Evolutionary conservation across 1,284 basidiomycete species (phyloP), one percentile per base, ranked within the genome.

Genomic region (Apiotrichum mycotoxinovorans): DNA sequence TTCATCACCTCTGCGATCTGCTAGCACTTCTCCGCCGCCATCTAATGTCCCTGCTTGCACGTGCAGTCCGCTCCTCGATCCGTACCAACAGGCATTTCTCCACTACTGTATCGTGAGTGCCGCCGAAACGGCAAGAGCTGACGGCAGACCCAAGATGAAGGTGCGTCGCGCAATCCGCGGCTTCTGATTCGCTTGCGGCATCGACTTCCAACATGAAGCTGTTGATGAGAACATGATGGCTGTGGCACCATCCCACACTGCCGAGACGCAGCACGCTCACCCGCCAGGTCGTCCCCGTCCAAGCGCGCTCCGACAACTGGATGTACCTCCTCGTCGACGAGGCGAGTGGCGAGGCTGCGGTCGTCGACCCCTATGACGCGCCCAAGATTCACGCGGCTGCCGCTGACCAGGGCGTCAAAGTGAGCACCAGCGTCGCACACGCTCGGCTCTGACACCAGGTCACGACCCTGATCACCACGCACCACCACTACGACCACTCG

Each of bases 401-500:
- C 0, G 77, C 86, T 49, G 79, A 82, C 33, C 80, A 85, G 50
- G 84, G 83, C 18, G 87, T 92, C 26, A 77, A 85, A 53, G 71
- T 80, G n/a, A 57, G 79, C 18, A 35, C 14, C 15, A 15, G 34
- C 7, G 18, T 8, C 35, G 38, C 12, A 12, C 12, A 12, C 30
- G 30, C 30, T 30, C 12, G 30, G 5, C 17, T 17, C 49, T 61
- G 38, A 49, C 51, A 22, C 7, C 35, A 75, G 71, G 83, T 93
- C 56, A 82, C 88, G 26, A 87, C 87, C 26, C 82, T 83, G 40
- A 82, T 95, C 63, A 93, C 89, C 14, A 95, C 91, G 0, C 91
- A 94, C 76, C 90, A 92, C 77, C 91, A 94, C 74, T 67, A 80
- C 62, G 94, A 98, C 79, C 94, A 98, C 74, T 87, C 87, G 56